Evolutionary conservation across 2,329 filamentous ascomycete genomes (phyloP), one percentile per base, ranked within the genome.

Genomic region (Talaromyces albobiverticillius): DNA sequence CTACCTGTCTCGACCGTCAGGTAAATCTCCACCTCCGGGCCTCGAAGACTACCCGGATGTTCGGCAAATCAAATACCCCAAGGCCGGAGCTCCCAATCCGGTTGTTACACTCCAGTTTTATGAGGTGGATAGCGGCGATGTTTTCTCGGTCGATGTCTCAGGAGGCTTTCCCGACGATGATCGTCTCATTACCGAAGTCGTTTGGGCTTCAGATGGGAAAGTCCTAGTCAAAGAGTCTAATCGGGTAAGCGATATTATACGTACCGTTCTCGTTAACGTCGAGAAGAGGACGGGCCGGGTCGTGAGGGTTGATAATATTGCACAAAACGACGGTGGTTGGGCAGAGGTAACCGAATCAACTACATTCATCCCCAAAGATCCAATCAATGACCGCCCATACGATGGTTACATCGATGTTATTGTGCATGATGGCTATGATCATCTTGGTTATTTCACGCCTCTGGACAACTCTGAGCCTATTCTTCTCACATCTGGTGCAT

Each of bases 391-490:
- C 13, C 85, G 92, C 20, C 78, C 82, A 2, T 73, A 93, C 4
- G 91, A 96, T 70, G 94, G 94, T 20, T 99, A 99, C 65, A 86
- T 99, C 58, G 94, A 99, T 70, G 91, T 88, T 0, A 78, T 97
- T 56, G 88, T 97, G 53, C 80, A 95, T 65, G 82, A 95, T 18
- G 87, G 91, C 53, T 90, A 89, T 62, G 90, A 97, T 62, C 94
- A 99, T 64, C 76, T 99, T 48, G 94, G 88, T 0, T 97, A 97
- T 73, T 99, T 96, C 67, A 86, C 87, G 0, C 93, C 94, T 2
- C 73, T 97, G 50, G 89, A 97, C 62, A 92, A 86, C 62, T 78
- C 88, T 0, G 77, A 88, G n/a, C 92, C 94, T 5, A 75, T 89
- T 45, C 84, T 95, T 78, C 83, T 99, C 38, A 99, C 94, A 0